Base-by-base conservation (phyloP, 2,329 filamentous ascomycete genomes). In the Curvularia sp. region DNA sequence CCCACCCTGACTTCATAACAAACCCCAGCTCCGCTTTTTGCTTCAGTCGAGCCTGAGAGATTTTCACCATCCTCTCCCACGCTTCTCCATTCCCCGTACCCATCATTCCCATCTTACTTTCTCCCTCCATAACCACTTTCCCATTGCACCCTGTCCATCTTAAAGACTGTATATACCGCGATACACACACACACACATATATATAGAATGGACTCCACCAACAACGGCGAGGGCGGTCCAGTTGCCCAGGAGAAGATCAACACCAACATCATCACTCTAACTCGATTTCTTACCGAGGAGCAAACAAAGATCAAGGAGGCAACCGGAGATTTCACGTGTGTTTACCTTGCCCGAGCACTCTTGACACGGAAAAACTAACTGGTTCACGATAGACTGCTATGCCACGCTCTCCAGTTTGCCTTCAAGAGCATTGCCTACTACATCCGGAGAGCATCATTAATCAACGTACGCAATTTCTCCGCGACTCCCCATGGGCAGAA, bases 381-480 rank as follows among this genome's bases (percentile, higher is more conserved):
- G 34, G 18, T 15, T 34, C 53, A 50, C 39, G 18, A 38, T 72
- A 97, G 93, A 72, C 86, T 99, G 52, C 87, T 99, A 59, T 97
- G 93, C 85, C 95, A 99, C 78, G 93, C 95, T 60, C 90, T 99
- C 59, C 95, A 98, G 80, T 99, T 98, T 84, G 94, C 95, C 66
- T 99, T 99, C 89, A 99, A 99, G 84, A 96, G 92, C 67, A 99
- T 99, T 79, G 92, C 95, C 71, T 97, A 98, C 85, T 99, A 97
- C 84, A 99, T 99, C 80, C 93, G 94, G 73, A 90, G 95, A 78
- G 93, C 94, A 34, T 94, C 92, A 23, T 84, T 99, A 65, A 94
- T 98, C 82, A 97, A 97, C 83, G 78, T 80, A 68, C 49, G 77
- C 51, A 45, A 62, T 9, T 3, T 13, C 3, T 13, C n/a, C 18